These are phyloP conservation scores for Shiraia sp. DNA, from an alignment of 2,329 filamentous ascomycete genomes.

Conservation along the genomic window DNA sequence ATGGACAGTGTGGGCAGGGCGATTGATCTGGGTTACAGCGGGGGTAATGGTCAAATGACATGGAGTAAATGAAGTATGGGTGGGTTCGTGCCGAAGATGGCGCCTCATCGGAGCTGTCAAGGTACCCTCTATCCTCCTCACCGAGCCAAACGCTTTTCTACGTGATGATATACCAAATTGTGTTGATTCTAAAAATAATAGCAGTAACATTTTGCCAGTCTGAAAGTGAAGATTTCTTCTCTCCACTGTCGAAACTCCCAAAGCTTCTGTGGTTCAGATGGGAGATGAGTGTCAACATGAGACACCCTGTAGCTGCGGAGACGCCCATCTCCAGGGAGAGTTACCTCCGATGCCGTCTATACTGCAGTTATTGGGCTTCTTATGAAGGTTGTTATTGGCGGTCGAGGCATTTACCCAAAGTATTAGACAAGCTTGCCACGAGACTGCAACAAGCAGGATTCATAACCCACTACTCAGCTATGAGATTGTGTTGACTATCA, in stretches of 20 bases:
- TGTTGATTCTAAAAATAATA: too few species aligned
- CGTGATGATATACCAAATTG: too few species aligned
- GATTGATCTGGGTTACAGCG: constrained; percentile 28
- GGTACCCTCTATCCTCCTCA: background rate
- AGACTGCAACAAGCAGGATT: background rate
- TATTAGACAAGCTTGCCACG: constrained; percentile 5
- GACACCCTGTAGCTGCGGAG: constrained; percentile 26
- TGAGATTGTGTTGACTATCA: constrained; percentile 9
- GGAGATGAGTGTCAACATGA: constrained; percentile 38
- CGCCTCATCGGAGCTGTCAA: constrained; percentile 11
- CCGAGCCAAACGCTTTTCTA: too few species aligned
- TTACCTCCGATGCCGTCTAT: constrained; percentile 32
- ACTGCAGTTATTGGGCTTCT: constrained; percentile 14
- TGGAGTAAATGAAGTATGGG: constrained; percentile 13
- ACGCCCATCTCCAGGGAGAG: constrained; percentile 12
- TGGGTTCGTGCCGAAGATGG: constrained; percentile 19
- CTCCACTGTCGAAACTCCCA: too few species aligned
- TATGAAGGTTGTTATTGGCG: constrained; percentile 10
- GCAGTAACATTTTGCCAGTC: too few species aligned
- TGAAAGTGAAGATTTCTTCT: too few species aligned
- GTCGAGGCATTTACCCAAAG: constrained; percentile 1
- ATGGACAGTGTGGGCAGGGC: constrained; percentile 24
- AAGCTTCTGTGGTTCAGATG: too few species aligned
- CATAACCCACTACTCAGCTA: constrained; percentile 4
- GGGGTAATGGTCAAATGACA: constrained; percentile 26